Evolutionary conservation across 2,329 filamentous ascomycete species (phyloP).

Genomic region (Mycosphaerella arachidis): DNA sequence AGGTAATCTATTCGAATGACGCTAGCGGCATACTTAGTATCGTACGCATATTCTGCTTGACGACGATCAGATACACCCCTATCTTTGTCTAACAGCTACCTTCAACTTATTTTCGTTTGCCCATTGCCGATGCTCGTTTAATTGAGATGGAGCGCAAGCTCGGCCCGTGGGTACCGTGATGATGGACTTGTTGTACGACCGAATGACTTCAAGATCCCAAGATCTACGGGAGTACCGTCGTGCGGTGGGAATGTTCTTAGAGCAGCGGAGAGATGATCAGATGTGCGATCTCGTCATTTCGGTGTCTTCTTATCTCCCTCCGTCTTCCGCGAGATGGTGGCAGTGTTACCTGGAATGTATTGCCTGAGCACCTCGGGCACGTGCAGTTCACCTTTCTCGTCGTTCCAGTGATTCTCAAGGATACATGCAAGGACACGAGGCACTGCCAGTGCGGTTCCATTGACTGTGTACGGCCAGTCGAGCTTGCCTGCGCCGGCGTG

Average conservation of each 20-base stretch:
- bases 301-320: neutral
- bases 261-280: neutral
- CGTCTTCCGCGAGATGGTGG: slow-evolving; percentile 1
- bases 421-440: slow-evolving; percentile 85
- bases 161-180: neutral
- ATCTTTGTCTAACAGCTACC: too few species aligned
- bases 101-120: neutral
- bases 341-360: slow-evolving; percentile 60
- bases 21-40: too few species aligned
- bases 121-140: neutral
- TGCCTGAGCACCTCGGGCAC: slow-evolving; percentile 75
- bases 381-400: slow-evolving; percentile 59
- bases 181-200: neutral
- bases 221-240: neutral
- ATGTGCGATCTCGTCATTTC: neutral
- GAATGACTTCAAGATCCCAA: neutral
- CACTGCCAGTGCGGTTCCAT: slow-evolving; percentile 89
- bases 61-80: too few species aligned
- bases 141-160: neutral
- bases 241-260: neutral
- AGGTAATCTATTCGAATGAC: too few species aligned
- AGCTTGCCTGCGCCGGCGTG: slow-evolving; percentile 48
- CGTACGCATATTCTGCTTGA: too few species aligned
- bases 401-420: slow-evolving; percentile 86
- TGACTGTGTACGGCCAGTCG: slow-evolving; percentile 81